Conservation (phyloP, 805 yeast species). For the Nakazawaea ishiwadae region DNA sequence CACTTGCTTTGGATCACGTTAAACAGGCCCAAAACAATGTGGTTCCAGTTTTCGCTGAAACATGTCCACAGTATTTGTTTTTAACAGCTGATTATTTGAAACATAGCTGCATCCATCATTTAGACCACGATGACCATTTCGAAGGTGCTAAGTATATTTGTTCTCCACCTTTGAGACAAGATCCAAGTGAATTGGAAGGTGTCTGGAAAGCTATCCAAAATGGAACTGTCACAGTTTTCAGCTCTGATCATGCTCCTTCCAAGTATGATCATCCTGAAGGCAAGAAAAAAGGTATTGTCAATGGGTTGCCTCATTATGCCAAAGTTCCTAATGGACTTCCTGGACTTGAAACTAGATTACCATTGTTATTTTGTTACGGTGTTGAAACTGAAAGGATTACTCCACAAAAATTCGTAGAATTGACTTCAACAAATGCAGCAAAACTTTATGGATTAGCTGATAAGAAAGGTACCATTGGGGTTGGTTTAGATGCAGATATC, state of each 20-base stretch:
- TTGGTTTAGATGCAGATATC: constrained; percentile 45
- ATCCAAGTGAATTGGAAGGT: constrained; percentile 32
- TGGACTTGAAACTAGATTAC: constrained; percentile 44
- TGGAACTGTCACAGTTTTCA: constrained; percentile 42
- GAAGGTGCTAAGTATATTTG: constrained; percentile 47
- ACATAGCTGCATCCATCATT: constrained; percentile 20
- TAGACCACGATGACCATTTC: constrained; percentile 28
- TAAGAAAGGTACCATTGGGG: constrained; percentile 36
- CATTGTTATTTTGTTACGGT: constrained; percentile 38
- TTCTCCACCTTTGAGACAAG: constrained; percentile 44
- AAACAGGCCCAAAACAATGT: constrained; percentile 35
- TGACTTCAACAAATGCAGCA: constrained; percentile 41
- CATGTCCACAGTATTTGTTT: constrained; percentile 46
- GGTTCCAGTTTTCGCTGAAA: constrained; percentile 42
- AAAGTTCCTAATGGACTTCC: constrained; percentile 45
- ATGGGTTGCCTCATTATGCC: constrained; percentile 36
- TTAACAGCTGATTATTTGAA: constrained; percentile 34
- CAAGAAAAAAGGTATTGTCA: constrained; percentile 35
- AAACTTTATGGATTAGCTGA: constrained; percentile 38
- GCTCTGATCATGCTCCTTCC: constrained; percentile 44
- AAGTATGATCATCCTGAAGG: constrained; percentile 36
- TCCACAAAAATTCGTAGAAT: constrained; percentile 38
- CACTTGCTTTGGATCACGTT: constrained; percentile 35
- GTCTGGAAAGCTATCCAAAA: constrained; percentile 42
- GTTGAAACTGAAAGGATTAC: constrained; percentile 35